Conservation (phyloP, 78 protist species). For the Pelomyxa schiedti region DNA sequence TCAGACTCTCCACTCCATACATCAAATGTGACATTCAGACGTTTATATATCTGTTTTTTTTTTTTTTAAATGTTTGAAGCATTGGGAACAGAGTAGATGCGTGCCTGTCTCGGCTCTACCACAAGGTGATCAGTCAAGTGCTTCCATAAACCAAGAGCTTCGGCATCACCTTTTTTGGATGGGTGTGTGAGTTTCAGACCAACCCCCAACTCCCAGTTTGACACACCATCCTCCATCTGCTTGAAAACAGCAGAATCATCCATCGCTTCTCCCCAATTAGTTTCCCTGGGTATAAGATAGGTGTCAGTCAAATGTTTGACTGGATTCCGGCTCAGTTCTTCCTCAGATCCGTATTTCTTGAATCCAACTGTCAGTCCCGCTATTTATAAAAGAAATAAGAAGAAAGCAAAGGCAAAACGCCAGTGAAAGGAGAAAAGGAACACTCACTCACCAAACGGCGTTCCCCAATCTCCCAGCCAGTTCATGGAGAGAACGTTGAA, state of each 20-base stretch:
- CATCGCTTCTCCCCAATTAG: not conserved
- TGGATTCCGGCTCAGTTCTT: no score
- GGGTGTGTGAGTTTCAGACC: no score
- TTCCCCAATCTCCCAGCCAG: conserved; percentile 75
- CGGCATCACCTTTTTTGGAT: conserved; percentile 43
- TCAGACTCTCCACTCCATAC: conserved; percentile 51
- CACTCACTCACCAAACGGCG: conserved; percentile 70
- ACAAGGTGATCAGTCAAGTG: conserved; percentile 46
- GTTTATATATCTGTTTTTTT: no score
- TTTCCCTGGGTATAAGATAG: not conserved
- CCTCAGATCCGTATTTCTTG: no score
- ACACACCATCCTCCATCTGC: conserved; percentile 1
- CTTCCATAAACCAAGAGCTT: conserved; percentile 29
- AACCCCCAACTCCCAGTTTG: not conserved
- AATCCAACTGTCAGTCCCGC: no score
- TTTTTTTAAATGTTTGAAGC: no score
- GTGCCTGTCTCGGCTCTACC: conserved; percentile 27
- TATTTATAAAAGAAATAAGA: no score
- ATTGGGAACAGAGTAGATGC: no score
- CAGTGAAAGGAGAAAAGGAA: no score
- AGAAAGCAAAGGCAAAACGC: no score
- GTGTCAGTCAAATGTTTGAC: not conserved
- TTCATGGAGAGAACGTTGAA: conserved; percentile 26
- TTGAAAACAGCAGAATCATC: conserved; percentile 29
- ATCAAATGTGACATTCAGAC: conserved; percentile 41